A percentile compares a stretch with the other conserved stretches of the same genome.
These are phyloP conservation scores for Fusarium sp. DNA, from an alignment of 2,329 filamentous ascomycete genomes.

Conservation along the genomic window DNA sequence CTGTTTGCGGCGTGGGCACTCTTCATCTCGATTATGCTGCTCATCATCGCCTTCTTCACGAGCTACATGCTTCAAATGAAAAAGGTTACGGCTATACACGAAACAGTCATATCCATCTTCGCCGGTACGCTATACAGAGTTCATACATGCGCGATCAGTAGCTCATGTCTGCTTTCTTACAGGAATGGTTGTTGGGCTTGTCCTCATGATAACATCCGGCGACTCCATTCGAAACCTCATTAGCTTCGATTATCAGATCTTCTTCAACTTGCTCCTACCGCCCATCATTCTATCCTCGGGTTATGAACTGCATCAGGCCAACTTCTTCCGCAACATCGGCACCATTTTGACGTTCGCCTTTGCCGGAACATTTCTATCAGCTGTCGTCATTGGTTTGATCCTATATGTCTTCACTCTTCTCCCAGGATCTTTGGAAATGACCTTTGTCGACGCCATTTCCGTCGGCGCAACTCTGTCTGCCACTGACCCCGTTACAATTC, in stretches of 20 bases:
- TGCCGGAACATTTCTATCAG: constrained; percentile 95
- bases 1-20: constrained; percentile 96
- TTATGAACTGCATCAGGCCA: constrained; percentile 97
- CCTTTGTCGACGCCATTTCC: constrained; percentile 94
- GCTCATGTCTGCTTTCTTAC: constrained; percentile 2
- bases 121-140: constrained; percentile 65
- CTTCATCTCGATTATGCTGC: constrained; percentile 93
- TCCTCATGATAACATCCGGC: constrained; percentile 82
- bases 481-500: constrained; percentile 95
- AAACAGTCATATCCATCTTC: constrained; percentile 98
- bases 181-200: constrained; percentile 95
- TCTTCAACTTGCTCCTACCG: constrained; percentile 98
- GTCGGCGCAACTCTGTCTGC: constrained; percentile 96
- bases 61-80: constrained; percentile 97
- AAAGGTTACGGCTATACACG: constrained; percentile 96
- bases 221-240: constrained; percentile 89
- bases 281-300: constrained; percentile 97
- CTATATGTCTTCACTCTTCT: constrained; percentile 90
- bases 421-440: constrained; percentile 83
- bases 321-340: constrained; percentile 98
- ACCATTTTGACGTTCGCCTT: constrained; percentile 98
- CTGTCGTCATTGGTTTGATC: constrained; percentile 89
- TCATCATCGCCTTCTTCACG: constrained; percentile 94
- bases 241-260: constrained; percentile 98
- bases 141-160: constrained; percentile 35